Conservation (phyloP, 1,284 basidiomycete genomes). For the Ustilago curta region DNA sequence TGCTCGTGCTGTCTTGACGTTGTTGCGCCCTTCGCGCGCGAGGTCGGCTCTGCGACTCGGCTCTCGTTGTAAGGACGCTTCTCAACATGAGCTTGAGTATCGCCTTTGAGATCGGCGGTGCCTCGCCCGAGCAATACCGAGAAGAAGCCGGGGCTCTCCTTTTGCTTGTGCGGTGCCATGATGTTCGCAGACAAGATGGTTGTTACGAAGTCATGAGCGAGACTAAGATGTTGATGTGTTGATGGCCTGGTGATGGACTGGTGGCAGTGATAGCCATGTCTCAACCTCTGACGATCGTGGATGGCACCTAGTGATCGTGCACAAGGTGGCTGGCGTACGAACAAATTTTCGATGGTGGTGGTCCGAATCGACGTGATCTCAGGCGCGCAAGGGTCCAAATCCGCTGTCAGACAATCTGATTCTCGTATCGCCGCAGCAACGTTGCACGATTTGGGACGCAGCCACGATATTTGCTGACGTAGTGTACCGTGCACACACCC, state of each 20-base stretch:
- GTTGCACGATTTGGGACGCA: not conserved
- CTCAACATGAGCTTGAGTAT: slow-evolving; percentile 6
- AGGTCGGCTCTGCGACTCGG: not conserved
- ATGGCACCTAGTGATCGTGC: not conserved
- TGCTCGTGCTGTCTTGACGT: not conserved
- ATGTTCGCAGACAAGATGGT: slow-evolving; percentile 1
- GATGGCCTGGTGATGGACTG: too few species aligned
- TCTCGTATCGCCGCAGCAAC: not conserved
- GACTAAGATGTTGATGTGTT: not conserved
- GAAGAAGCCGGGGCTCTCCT: slow-evolving; percentile 33
- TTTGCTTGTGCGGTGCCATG: slow-evolving; percentile 21
- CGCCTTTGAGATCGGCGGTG: slow-evolving; percentile 6
- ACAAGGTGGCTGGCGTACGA: not conserved
- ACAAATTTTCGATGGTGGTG: not conserved
- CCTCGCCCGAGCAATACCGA: slow-evolving; percentile 37
- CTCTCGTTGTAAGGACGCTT: slow-evolving; percentile 8
- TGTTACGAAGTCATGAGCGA: slow-evolving; percentile 11
- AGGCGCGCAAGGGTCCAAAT: not conserved
- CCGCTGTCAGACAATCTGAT: not conserved
- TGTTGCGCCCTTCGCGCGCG: not conserved
- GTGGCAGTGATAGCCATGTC: not conserved
- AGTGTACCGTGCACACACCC: too few species aligned
- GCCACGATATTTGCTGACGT: not conserved
- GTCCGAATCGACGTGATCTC: not conserved
- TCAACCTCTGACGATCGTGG: not conserved